Base-by-base conservation (phyloP, 169 alveolate genomes). In the Plasmodium gallinaceum region DNA sequence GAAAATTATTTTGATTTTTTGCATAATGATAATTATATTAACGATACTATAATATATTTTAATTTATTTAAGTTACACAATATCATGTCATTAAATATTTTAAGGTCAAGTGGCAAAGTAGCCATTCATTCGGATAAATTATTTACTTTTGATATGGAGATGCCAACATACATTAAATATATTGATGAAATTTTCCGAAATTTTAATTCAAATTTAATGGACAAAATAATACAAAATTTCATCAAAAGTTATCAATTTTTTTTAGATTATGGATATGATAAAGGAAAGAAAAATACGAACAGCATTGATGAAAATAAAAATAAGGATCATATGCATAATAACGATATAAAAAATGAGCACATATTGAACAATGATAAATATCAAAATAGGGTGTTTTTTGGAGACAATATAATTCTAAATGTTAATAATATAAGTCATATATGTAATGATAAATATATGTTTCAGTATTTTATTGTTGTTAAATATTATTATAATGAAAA, bases 111-210 rank as follows among this genome's bases (percentile, higher is more conserved):
- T 66, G 91, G 91, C 8, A 68, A 83, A 32, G 83, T 83, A 16
- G 83, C 54, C 18, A 83, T 83, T 39, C 91, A 83, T 48, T 83
- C 91, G 16, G 91, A 83, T 7, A 60, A 83, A n/a, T 48, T 83
- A 43, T 83, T 83, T 48, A 61, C 91, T 20, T 83, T 83, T 46
- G 91, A 83, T 45, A 83, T 83, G 91, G 91, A 83, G 9, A 83
- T 83, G 66, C 39, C 37, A 24, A 66, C 85, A 0, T 66, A 83
- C 42, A 61, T 68, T 18, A 83, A 83, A 71, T 83, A 83, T 61
- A 69, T 83, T 20, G 91, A 83, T 46, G 91, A 83, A n/a, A 83
- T 20, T 60, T 83, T 83, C 60, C n/a, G 61, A 51, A 83, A 57
- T 32, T 83, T 83, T 83, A 83, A 66, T 54, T 83, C 91, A 0